Base-by-base conservation (phyloP, 306 rosid species). In the Nissolia schottii region DNA sequence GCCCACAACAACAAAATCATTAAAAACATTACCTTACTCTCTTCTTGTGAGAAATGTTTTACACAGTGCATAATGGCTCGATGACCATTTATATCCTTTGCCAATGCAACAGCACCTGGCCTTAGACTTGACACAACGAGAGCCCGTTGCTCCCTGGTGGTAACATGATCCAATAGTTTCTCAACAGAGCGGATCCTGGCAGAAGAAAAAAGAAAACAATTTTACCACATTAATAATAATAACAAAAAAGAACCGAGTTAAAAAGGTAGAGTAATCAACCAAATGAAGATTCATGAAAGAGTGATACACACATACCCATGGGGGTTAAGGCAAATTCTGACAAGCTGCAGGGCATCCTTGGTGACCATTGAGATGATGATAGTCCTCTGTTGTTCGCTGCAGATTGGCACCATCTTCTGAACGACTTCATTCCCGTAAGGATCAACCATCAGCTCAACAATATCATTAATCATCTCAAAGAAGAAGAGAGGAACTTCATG, bases 51-150 rank as follows among this genome's bases (percentile, higher is more conserved):
- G 46, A 88, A 88, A 68, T 78, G 50, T 46, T 63, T 79, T 15
- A 91, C 31, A 77, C 94, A 88, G 54, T 78, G 53, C 62, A 79
- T 73, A 38, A 86, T 63, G 45, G 86, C 90, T 46, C 85, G 86
- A 37, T 86, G 85, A 64, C 90, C 92, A 68, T 78, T 85, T 1
- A 14, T 20, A 68, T 84, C 86, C 50, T 58, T 88, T 11, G 81
- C 71, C 73, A 91, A 76, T 24, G 40, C 59, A 59, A 49, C 77
- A 50, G 66, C 81, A 76, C 78, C 78, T 3, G 85, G 74, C 22
- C 22, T 38, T 10, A 91, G 49, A 64, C 86, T 85, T 7, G 60
- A 16, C 78, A 84, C 66, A 37, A 86, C 25, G 1, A 68, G 14
- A 28, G 40, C 10, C 35, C 79, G 15, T 77, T 88, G 92, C 51